Percentiles rank a stretch among this genome's conserved stretches.
These are phyloP conservation scores for Croton setiger DNA, from an alignment of 441 rosid species.

Conservation along the genomic window DNA sequence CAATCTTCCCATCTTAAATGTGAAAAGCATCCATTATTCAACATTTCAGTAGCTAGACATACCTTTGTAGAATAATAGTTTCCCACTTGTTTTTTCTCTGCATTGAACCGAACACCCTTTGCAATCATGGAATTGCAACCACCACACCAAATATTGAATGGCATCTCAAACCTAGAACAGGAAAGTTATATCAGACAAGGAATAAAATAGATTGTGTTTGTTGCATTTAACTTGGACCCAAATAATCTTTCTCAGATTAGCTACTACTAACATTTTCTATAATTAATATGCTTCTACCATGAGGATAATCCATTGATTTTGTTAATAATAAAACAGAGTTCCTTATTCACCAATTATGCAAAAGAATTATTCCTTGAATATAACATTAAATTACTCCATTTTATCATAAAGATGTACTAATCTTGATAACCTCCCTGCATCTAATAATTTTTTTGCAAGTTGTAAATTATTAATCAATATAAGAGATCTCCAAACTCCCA, in stretches of 20 bases:
- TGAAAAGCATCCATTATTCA: background rate
- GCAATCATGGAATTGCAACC: slow-evolving; percentile 95
- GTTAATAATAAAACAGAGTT: background rate
- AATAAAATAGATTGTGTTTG: background rate
- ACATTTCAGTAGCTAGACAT: background rate
- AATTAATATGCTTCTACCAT: background rate
- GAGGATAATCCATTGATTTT: slow-evolving; percentile 1
- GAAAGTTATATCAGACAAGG: background rate
- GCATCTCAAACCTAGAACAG: slow-evolving; percentile 88
- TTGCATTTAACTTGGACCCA: background rate
- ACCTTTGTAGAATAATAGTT: slow-evolving; percentile 98
- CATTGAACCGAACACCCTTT: slow-evolving; percentile 93
- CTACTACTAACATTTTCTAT: background rate
- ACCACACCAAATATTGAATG: slow-evolving; percentile 91
- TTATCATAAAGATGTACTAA: background rate
- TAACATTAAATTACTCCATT: background rate
- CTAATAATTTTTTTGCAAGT: background rate
- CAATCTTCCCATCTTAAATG: background rate
- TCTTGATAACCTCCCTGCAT: background rate
- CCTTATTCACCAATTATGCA: background rate
- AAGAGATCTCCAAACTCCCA: background rate
- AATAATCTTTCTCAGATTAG: background rate
- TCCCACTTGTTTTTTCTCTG: slow-evolving; percentile 97
- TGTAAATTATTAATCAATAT: background rate
- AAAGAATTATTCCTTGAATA: background rate